phyloP scores from a whole-genome alignment of 139 green algal species.

The Tetraselmis chui region DNA sequence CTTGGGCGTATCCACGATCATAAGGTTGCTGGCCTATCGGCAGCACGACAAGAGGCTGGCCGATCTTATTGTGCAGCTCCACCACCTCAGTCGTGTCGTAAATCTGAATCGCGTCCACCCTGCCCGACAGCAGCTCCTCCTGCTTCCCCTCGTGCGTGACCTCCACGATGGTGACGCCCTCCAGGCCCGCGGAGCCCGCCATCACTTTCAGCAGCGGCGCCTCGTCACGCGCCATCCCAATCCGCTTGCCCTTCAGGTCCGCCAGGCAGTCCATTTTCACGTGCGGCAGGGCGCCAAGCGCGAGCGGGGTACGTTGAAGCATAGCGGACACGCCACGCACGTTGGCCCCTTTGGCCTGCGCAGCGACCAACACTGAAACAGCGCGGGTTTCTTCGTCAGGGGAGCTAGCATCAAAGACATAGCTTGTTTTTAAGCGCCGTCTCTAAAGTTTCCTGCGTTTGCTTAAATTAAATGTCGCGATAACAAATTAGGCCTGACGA shows the following conservation, averaged over 20 bases:
- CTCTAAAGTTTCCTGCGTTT: too few species aligned
- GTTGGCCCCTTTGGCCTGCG: neutral
- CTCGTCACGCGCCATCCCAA: neutral
- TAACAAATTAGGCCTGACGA: too few species aligned
- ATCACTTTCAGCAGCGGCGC: neutral
- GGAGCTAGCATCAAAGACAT: too few species aligned
- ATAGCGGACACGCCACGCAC: neutral
- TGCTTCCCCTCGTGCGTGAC: neutral
- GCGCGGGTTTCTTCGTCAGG: too few species aligned
- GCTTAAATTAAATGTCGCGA: too few species aligned
- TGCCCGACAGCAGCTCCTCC: neutral
- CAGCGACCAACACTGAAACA: neutral
- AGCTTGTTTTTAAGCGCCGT: too few species aligned
- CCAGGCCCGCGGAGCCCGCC: neutral
- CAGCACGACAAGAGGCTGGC: neutral
- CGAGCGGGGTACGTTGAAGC: neutral
- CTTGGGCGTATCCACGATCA: neutral
- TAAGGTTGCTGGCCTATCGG: neutral
- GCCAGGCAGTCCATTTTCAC: neutral
- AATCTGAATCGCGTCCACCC: neutral
- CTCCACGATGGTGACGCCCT: neutral
- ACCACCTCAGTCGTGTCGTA: neutral
- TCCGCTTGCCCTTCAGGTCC: neutral
- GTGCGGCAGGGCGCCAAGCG: neutral
- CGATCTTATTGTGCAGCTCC: neutral